Percentiles rank a stretch among this genome's conserved stretches.
Evolutionary conservation across 2,329 filamentous ascomycete genomes (phyloP).

Genomic region (Scopulariopsis brevicaulis): DNA sequence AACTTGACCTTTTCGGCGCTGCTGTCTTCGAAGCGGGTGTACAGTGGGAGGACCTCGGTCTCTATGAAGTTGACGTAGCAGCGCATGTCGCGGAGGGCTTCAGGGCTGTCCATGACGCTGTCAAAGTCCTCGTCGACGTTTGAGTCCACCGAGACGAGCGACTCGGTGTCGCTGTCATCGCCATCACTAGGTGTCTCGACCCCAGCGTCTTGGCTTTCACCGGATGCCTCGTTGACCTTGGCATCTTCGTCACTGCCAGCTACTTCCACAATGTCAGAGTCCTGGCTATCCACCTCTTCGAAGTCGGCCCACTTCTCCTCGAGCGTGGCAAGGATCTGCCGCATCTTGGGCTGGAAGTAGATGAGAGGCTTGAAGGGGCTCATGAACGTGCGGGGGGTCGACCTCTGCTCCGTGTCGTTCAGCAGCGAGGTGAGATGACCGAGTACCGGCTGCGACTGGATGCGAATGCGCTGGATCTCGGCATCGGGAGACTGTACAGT

Average conservation of each 20-base stretch:
- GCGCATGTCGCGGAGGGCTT: slow-evolving; percentile 26
- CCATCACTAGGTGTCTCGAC: slow-evolving; percentile 10
- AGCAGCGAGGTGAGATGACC: slow-evolving; percentile 23
- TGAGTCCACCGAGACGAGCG: slow-evolving; percentile 22
- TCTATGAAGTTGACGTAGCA: slow-evolving; percentile 32
- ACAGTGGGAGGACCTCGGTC: slow-evolving; percentile 25
- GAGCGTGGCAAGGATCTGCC: slow-evolving; percentile 21
- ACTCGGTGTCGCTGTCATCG: slow-evolving; percentile 15
- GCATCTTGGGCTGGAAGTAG: slow-evolving; percentile 28
- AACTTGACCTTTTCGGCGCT: slow-evolving; percentile 21
- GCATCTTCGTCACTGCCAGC: slow-evolving; percentile 9
- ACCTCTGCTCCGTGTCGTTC: slow-evolving; percentile 21
- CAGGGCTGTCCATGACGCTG: slow-evolving; percentile 23
- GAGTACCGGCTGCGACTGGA: slow-evolving; percentile 27
- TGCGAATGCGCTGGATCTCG: slow-evolving; percentile 23
- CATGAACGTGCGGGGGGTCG: slow-evolving; percentile 25
- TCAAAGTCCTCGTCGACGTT: slow-evolving; percentile 22
- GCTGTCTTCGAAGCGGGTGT: slow-evolving; percentile 15
- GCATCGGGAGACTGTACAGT: slow-evolving; percentile 12
- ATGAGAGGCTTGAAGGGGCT: slow-evolving; percentile 27
- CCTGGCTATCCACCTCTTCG: slow-evolving; percentile 16
- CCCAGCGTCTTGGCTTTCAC: slow-evolving; percentile 8
- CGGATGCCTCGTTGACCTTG: slow-evolving; percentile 14
- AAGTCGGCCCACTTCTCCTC: slow-evolving; percentile 28
- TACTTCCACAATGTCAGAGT: slow-evolving; percentile 12